A percentile compares a stretch with the other conserved stretches of the same genome.
Evolutionary conservation across 495 filamentous ascomycete genomes (phyloP).

Genomic region (Mytilinidion resinicola): DNA sequence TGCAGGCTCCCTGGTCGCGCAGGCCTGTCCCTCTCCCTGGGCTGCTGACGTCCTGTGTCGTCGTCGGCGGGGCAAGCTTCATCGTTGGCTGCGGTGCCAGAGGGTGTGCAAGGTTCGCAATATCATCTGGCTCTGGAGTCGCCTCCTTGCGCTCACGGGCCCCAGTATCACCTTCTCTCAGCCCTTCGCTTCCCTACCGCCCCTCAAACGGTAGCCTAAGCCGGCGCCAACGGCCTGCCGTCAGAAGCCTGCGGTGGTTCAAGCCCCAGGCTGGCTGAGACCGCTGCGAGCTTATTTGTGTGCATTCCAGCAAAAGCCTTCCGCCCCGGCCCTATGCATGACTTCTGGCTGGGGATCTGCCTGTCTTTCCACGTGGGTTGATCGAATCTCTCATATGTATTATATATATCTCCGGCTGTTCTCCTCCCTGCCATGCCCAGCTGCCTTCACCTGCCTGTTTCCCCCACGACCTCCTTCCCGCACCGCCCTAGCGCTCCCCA

Average conservation of each 20-base stretch:
- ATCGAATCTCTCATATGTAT: slow-evolving; percentile 21
- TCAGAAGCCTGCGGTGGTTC: no score
- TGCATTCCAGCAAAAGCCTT: slow-evolving; percentile 1
- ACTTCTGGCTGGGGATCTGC: slow-evolving; percentile 21
- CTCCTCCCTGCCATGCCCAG: slow-evolving; percentile 1
- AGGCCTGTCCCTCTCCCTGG: slow-evolving; percentile 14
- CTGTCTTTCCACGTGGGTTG: slow-evolving; percentile 29
- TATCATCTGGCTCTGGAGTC: no score
- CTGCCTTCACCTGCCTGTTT: neutral
- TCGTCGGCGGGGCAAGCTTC: no score
- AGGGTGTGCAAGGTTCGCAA: no score
- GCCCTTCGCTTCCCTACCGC: slow-evolving; percentile 15
- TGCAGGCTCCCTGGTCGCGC: slow-evolving; percentile 22
- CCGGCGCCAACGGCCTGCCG: slow-evolving; percentile 27
- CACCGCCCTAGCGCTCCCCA: neutral
- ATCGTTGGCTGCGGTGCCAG: no score
- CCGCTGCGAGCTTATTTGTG: slow-evolving; percentile 8
- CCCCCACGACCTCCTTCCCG: neutral
- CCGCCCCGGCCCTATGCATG: slow-evolving; percentile 13
- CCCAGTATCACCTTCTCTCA: slow-evolving; percentile 14
- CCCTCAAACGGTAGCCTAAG: slow-evolving; percentile 18
- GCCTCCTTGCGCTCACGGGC: neutral
- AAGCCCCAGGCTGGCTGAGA: slow-evolving; percentile 3
- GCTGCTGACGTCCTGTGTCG: neutral
- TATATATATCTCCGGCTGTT: slow-evolving; percentile 14